phyloP scores from a whole-genome alignment of 2,329 filamentous ascomycete species.

The Talaromyces albobiverticillius region DNA sequence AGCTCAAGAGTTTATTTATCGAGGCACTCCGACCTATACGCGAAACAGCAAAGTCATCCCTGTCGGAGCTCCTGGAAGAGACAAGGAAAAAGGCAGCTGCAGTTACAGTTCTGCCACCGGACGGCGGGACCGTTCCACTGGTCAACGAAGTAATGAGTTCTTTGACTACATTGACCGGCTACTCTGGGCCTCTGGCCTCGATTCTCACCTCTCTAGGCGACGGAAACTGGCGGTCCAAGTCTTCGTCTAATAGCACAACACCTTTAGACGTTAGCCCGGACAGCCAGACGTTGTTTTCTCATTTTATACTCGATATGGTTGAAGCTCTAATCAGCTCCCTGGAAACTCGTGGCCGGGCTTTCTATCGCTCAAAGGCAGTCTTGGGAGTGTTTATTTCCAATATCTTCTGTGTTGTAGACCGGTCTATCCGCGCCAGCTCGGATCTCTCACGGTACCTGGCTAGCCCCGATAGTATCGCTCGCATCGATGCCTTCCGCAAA shows the following conservation, averaged over 20 bases:
- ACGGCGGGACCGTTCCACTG: constrained; percentile 74
- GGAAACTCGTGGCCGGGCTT: constrained; percentile 67
- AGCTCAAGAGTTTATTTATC: constrained; percentile 77
- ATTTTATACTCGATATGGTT: constrained; percentile 87
- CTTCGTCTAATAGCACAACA: constrained; percentile 64
- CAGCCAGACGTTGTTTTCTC: constrained; percentile 79
- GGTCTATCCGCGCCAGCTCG: constrained; percentile 71
- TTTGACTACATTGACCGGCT: constrained; percentile 81
- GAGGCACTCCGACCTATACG: constrained; percentile 85
- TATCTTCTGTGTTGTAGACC: constrained; percentile 77
- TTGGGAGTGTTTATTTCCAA: constrained; percentile 91
- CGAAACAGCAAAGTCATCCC: constrained; percentile 84
- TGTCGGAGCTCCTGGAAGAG: constrained; percentile 80
- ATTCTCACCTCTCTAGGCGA: constrained; percentile 92
- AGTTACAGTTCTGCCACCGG: constrained; percentile 67
- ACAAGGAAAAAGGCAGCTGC: constrained; percentile 66
- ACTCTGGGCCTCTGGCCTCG: constrained; percentile 78
- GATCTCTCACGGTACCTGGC: constrained; percentile 71
- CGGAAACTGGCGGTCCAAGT: constrained; percentile 74
- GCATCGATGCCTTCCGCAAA: constrained; percentile 83
- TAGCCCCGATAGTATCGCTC: constrained; percentile 58
- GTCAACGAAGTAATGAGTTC: constrained; percentile 83
- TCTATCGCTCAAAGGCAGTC: constrained; percentile 74
- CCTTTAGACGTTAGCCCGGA: constrained; percentile 86
- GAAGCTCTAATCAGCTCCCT: constrained; percentile 74